Conservation (phyloP, 768 basidiomycete species). For the Calvatia gigantea region DNA sequence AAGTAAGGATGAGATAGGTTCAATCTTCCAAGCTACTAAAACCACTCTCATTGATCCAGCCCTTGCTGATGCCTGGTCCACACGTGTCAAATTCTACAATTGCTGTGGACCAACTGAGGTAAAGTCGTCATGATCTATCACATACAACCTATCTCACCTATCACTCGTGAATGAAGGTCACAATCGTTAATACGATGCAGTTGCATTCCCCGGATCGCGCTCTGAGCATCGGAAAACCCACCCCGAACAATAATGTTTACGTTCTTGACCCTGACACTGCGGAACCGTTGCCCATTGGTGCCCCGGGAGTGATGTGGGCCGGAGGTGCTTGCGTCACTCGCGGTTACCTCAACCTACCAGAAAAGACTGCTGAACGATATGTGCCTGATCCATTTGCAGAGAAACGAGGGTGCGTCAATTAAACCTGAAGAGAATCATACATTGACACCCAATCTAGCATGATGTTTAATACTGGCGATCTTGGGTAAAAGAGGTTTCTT, state of each 20-base stretch:
- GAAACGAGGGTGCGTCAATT: conserved; percentile 37
- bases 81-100: conserved; percentile 42
- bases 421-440: neutral
- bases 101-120: conserved; percentile 59
- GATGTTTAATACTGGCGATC: conserved; percentile 67
- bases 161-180: conserved; percentile 32
- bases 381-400: conserved; percentile 43
- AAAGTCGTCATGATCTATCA: neutral
- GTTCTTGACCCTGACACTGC: conserved; percentile 33
- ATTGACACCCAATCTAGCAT: conserved; percentile 22
- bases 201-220: conserved; percentile 36
- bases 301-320: conserved; percentile 53
- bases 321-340: conserved; percentile 55
- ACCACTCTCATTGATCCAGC: conserved; percentile 15
- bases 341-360: conserved; percentile 54
- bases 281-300: conserved; percentile 33
- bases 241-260: conserved; percentile 48
- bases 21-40: neutral
- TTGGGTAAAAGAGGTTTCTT: conserved; percentile 31
- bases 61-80: conserved; percentile 43
- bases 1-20: conserved; percentile 25
- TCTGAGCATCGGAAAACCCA: conserved; percentile 49
- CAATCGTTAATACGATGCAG: conserved; percentile 56
- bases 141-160: neutral
- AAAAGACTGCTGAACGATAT: conserved; percentile 51